Conservation (phyloP, 2,329 filamentous ascomycete species). For the Diaporthe helianthi region DNA sequence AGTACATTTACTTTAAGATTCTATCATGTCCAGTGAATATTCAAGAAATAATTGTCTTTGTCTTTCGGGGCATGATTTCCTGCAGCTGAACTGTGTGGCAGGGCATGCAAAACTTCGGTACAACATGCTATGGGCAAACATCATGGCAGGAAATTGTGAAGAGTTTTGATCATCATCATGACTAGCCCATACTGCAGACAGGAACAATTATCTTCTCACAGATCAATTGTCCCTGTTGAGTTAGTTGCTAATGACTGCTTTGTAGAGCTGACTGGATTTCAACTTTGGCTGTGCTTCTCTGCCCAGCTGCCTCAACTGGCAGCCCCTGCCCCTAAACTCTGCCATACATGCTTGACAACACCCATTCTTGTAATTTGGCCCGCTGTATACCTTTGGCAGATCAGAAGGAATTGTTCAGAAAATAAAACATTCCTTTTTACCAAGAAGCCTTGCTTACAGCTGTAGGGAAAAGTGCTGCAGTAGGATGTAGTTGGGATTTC, state of each 20-base stretch:
- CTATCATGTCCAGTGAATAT: not conserved
- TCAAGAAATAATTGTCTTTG: no score
- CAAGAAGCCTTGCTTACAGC: not conserved
- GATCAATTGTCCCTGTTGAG: no score
- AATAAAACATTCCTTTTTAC: not conserved
- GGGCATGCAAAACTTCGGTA: not conserved
- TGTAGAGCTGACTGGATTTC: no score
- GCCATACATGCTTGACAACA: not conserved
- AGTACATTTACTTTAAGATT: no score
- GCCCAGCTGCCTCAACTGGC: not conserved
- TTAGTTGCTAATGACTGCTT: not conserved
- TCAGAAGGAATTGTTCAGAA: not conserved
- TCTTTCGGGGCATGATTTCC: no score
- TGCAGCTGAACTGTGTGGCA: not conserved
- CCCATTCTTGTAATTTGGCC: not conserved
- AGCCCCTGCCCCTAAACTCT: no score
- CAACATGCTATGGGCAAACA: not conserved
- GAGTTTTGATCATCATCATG: no score
- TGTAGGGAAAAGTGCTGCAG: not conserved
- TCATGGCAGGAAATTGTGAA: not conserved
- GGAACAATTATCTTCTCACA: no score
- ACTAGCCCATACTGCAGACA: not conserved
- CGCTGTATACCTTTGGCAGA: not conserved
- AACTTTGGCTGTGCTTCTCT: no score
- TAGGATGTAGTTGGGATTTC: not conserved